Evolutionary conservation across 2,329 filamentous ascomycete species (phyloP).

Genomic region (Aspergillus ruber): DNA sequence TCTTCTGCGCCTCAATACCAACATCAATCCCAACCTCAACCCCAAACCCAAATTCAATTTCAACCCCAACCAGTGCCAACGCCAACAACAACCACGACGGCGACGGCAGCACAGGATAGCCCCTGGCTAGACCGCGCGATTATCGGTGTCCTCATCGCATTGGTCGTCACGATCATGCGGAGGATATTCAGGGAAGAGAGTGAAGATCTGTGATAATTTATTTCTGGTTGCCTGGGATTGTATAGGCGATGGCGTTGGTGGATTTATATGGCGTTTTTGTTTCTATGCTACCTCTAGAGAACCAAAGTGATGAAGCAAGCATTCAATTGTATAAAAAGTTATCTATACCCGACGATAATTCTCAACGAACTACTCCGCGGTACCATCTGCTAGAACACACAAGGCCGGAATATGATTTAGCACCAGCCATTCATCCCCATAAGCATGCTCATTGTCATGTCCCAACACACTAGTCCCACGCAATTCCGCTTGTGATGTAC

Average conservation of each 20-base stretch:
- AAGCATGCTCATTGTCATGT: too few species aligned
- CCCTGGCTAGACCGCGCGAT: conserved; percentile 80
- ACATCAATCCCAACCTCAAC: neutral
- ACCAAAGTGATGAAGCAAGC: too few species aligned
- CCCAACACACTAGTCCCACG: too few species aligned
- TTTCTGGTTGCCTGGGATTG: neutral
- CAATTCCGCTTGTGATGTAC: too few species aligned
- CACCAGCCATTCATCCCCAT: too few species aligned
- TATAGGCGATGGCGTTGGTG: neutral
- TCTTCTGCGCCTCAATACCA: neutral
- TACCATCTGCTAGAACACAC: too few species aligned
- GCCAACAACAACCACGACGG: conserved; percentile 4
- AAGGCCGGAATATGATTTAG: too few species aligned
- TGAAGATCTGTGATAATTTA: neutral
- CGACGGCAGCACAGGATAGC: conserved; percentile 40
- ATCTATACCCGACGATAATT: too few species aligned
- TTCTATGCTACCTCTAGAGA: neutral
- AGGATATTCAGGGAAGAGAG: conserved; percentile 31
- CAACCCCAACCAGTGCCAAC: conserved; percentile 35
- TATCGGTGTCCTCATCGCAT: conserved; percentile 60
- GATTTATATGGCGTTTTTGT: neutral
- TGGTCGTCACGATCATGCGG: conserved; percentile 62
- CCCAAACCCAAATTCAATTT: conserved; percentile 15
- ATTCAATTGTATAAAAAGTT: too few species aligned
- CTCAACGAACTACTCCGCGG: too few species aligned